A percentile compares a stretch with the other conserved stretches of the same genome.
Evolutionary conservation across 1,284 basidiomycete species (phyloP).

Genomic region (Apiotrichum gracile): DNA sequence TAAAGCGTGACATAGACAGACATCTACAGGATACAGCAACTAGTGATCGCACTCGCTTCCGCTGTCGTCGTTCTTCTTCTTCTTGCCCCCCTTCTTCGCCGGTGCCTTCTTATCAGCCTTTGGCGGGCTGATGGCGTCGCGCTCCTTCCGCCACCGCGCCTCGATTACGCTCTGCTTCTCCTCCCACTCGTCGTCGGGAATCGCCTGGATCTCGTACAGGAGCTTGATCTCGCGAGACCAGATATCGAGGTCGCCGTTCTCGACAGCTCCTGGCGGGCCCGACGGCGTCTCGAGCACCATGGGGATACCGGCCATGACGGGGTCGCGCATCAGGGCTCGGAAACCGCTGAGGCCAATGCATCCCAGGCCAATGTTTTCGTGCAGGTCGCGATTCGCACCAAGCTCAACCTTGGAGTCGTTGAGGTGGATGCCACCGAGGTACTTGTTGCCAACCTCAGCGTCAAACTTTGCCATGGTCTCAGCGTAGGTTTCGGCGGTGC

Average conservation of each 20-base stretch:
- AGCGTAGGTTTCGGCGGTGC: constrained; percentile 51
- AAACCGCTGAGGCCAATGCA: constrained; percentile 62
- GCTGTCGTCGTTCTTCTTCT: constrained; percentile 14
- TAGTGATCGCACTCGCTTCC: constrained; percentile 6
- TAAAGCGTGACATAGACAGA: neutral
- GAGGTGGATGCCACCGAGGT: constrained; percentile 73
- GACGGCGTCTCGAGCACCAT: constrained; percentile 73
- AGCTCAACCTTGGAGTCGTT: constrained; percentile 71
- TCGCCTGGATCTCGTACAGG: constrained; percentile 42
- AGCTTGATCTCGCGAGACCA: constrained; percentile 66
- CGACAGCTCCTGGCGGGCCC: constrained; percentile 11
- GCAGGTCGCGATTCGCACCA: constrained; percentile 65
- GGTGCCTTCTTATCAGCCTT: constrained; percentile 31
- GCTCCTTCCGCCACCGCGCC: constrained; percentile 30
- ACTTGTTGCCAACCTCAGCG: constrained; percentile 60
- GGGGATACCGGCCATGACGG: constrained; percentile 63
- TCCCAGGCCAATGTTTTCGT: constrained; percentile 80
- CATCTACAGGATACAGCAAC: neutral
- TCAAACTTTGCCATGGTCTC: constrained; percentile 58
- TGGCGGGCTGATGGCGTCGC: constrained; percentile 37
- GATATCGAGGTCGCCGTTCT: constrained; percentile 51
- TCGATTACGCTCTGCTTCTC: constrained; percentile 30
- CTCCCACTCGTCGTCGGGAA: constrained; percentile 38
- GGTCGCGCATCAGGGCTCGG: constrained; percentile 62
- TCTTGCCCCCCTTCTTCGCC: constrained; percentile 10